These are phyloP conservation scores for Suaeda aralocaspica DNA, from an alignment of 148 eudicot genomes.

Conservation along the genomic window DNA sequence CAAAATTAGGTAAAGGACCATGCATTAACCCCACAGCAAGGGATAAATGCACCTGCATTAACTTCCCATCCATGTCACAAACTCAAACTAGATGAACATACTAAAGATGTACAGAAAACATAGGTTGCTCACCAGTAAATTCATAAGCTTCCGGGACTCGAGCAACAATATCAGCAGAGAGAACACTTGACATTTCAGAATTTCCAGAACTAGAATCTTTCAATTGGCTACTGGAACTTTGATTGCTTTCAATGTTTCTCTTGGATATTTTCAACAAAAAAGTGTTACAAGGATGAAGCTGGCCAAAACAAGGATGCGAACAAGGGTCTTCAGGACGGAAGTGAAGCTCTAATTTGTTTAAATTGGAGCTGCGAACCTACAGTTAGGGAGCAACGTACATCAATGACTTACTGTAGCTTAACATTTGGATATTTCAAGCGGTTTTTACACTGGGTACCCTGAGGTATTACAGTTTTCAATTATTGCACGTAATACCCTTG, in stretches of 20 bases:
- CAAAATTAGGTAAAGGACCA: too few species aligned
- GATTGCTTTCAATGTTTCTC: constrained; percentile 28
- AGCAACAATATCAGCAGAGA: constrained; percentile 74
- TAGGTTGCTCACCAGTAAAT: constrained; percentile 58
- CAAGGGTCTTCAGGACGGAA: constrained; percentile 95
- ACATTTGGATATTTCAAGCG: neutral
- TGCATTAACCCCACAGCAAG: too few species aligned
- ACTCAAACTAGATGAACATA: neutral
- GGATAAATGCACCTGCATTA: too few species aligned
- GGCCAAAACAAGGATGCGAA: constrained; percentile 83
- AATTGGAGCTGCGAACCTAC: constrained; percentile 60
- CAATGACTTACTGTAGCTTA: neutral
- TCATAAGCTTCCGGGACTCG: constrained; percentile 65
- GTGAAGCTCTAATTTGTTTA: constrained; percentile 73
- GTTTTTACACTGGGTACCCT: neutral
- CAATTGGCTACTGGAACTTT: constrained; percentile 20
- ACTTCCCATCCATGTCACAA: neutral
- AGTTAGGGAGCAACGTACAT: constrained; percentile 8
- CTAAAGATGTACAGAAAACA: neutral
- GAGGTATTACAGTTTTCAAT: too few species aligned
- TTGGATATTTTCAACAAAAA: constrained; percentile 67
- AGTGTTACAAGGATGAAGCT: constrained; percentile 52
- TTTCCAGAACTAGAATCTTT: constrained; percentile 21
- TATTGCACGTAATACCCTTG: neutral
- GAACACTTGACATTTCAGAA: constrained; percentile 26